Conservation (phyloP, 129 eudicot species). For the Solidago caesia region DNA sequence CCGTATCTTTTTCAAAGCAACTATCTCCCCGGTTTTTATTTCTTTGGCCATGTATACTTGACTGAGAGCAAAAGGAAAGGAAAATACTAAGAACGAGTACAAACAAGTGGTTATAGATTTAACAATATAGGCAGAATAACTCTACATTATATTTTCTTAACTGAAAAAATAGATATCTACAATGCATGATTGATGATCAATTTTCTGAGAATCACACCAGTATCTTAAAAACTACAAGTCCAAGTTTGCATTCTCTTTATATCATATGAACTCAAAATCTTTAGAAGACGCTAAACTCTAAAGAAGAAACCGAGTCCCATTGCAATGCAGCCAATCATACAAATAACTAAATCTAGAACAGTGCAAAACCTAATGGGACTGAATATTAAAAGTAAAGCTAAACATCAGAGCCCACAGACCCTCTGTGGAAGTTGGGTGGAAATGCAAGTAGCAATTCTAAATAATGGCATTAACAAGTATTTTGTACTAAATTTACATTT, state of each 20-base stretch:
- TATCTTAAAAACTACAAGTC: neutral
- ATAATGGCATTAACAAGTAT: neutral
- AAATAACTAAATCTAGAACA: too few relatives aligned
- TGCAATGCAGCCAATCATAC: too few relatives aligned
- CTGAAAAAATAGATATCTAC: neutral
- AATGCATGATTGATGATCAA: neutral
- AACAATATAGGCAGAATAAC: conserved; percentile 5
- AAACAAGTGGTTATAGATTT: conserved; percentile 7
- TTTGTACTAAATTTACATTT: neutral
- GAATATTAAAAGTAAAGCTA: too few relatives aligned
- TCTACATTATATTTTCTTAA: neutral
- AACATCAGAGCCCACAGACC: too few relatives aligned
- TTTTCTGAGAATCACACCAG: neutral
- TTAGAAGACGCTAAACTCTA: too few relatives aligned
- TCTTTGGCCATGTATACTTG: conserved; percentile 74
- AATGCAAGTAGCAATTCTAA: neutral
- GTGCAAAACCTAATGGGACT: too few relatives aligned
- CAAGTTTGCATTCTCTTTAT: too few relatives aligned
- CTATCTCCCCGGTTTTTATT: conserved; percentile 53
- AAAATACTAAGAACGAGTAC: neutral
- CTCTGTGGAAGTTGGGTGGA: too few relatives aligned
- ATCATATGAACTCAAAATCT: too few relatives aligned
- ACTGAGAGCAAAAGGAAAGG: conserved; percentile 30
- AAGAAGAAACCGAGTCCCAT: too few relatives aligned
- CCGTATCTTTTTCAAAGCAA: conserved; percentile 66